Evolutionary conservation across 2,329 filamentous ascomycete species (phyloP), one percentile per base, ranked within the genome.

Genomic region (Hypomyces perniciosus): DNA sequence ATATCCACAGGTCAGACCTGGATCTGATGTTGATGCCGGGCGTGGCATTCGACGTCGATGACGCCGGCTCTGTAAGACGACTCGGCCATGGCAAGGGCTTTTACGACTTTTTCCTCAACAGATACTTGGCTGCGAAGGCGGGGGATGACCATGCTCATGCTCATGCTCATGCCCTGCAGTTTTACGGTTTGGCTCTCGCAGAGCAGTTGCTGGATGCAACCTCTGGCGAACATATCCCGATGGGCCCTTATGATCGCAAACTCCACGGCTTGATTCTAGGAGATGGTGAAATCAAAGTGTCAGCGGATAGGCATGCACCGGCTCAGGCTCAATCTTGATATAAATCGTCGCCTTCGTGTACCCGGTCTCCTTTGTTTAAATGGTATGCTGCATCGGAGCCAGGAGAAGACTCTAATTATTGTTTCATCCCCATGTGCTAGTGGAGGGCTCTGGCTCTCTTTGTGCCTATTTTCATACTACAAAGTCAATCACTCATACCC

Each of bases 11-110:
- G 42, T 68, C 76, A 29, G 65, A 73, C 58, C 61, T 99, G 39
- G 92, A 99, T 67, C 69, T 99, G 57, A 87, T 99, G 56, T 77
- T 99, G 29, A 81, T 97, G 76, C 93, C 93, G 1, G 93, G 91
- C 9, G 88, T 99, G 62, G 92, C 90, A 3, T 99, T 99, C 68
- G 91, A 96, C 66, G 59, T 75, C 46, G 76, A 81, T 53, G 63
- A 69, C 8, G 69, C 69, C 27, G 75, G 75, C 3, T 73, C 72
- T 9, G 79, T 93, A 54, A 81, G 85, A 58, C 80, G 93, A 60
- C 78, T 97, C 20, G 93, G 93, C 38, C 93, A 99, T 68, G 93
- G 93, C 51, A 95, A 90, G 68, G 93, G 93, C 31, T 99, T 95
- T 72, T 99, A 99, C 75, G 93, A 99, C 72, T 87, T 84, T 68